Percentiles rank a stretch among this genome's conserved stretches.
These are phyloP conservation scores for Citrus glauca DNA, from an alignment of 345 rosid species.

Conservation along the genomic window DNA sequence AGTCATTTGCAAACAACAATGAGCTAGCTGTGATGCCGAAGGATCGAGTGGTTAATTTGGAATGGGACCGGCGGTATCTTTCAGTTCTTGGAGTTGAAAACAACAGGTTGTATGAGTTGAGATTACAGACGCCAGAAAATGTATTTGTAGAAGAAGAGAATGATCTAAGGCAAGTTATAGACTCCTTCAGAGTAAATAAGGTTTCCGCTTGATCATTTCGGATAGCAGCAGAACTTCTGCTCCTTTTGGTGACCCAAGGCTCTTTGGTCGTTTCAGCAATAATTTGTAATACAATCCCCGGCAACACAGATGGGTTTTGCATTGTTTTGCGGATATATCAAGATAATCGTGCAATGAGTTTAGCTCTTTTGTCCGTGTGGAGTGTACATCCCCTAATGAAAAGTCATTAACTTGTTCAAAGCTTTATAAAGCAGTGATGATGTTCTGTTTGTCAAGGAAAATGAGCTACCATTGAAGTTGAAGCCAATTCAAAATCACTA, in stretches of 20 bases:
- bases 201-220: slow-evolving; percentile 32
- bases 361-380: background rate
- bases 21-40: slow-evolving; percentile 92
- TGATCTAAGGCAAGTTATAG: slow-evolving; percentile 83
- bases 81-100: slow-evolving; percentile 91
- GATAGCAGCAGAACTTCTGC: background rate
- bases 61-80: slow-evolving; percentile 86
- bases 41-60: slow-evolving; percentile 74
- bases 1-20: slow-evolving; percentile 84
- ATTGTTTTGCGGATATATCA: background rate
- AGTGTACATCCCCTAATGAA: background rate
- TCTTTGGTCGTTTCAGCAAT: background rate
- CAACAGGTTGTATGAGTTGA: slow-evolving; percentile 68
- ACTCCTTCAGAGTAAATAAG: slow-evolving; percentile 82
- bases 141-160: slow-evolving; percentile 79
- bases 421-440: background rate
- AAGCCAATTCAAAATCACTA: background rate
- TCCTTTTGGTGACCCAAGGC: background rate
- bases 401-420: background rate
- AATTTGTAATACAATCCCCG: background rate
- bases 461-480: background rate
- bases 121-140: slow-evolving; percentile 87
- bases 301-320: background rate
- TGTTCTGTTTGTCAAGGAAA: background rate
- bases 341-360: background rate